phyloP scores from a whole-genome alignment of 148 eudicot species.

The Rhododendron williamsianum region DNA sequence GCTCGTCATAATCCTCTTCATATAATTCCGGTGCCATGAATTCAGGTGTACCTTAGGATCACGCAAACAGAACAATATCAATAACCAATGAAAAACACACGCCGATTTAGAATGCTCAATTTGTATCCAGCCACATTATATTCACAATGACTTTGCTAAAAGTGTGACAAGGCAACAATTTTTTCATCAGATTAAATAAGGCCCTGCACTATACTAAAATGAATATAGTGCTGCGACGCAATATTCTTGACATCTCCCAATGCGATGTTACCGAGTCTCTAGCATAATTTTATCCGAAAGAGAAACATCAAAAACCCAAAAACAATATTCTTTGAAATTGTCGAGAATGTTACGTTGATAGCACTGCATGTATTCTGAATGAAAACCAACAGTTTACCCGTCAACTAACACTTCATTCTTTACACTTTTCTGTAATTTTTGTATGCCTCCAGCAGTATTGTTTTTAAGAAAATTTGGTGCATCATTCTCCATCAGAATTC shows the following conservation, averaged over 20 bases:
- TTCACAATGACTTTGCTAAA: neutral
- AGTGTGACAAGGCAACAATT: neutral
- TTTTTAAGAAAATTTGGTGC: neutral
- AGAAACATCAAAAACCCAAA: neutral
- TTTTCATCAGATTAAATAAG: neutral
- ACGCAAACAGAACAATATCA: neutral
- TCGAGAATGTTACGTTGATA: neutral
- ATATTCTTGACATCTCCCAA: neutral
- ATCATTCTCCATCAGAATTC: neutral
- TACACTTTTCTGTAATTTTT: neutral
- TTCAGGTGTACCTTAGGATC: constrained; percentile 52
- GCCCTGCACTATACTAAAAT: neutral
- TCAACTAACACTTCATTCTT: neutral
- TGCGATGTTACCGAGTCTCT: neutral
- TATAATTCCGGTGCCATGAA: constrained; percentile 80
- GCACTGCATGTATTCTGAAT: neutral
- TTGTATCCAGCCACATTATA: neutral
- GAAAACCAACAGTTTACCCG: neutral
- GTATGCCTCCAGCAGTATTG: neutral
- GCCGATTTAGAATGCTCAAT: neutral
- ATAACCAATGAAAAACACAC: neutral
- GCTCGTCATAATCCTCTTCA: constrained; percentile 57
- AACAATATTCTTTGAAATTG: neutral
- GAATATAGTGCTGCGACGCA: neutral
- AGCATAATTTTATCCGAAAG: neutral